Base-by-base conservation (phyloP, 176 grass and related monocot genomes). In the Ensete glaucum region DNA sequence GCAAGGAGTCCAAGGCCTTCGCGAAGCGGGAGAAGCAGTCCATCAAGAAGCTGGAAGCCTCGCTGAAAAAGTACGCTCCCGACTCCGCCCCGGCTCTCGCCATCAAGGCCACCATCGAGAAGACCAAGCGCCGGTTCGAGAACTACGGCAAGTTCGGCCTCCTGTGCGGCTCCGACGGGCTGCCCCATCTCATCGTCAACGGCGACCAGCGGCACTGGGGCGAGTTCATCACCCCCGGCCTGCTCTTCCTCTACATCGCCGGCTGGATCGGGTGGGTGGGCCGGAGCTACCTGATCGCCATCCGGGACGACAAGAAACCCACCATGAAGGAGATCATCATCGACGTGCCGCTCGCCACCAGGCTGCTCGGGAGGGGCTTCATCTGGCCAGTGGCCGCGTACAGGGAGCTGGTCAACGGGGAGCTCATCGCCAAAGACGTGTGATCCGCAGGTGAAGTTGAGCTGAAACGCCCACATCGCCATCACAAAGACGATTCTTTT, bases 301-400 rank as follows among this genome's bases (percentile, higher is more conserved):
- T 96, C 67, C 72, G 80, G 73, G 89, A 75, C 67, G 92, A 96
- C 22, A 96, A 96, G 89, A 96, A 96, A 80, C 92, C 92, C 43
- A 82, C 92, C 77, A 90, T 91, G 92, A 82, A 90, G 89, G 92
- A 96, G 89, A 92, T 96, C 80, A 96, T 96, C 82, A 96, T 96
- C 68, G 92, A 96, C 74, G 89, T 92, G 64, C 86, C 87, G n/a
- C 92, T 96, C 71, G 92, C 92, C 2, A n/a, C 27, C 12, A 64
- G 64, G 1, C 75, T 96, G 27, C 15, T 96, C 58, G 68, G 88
- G 16, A 82, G 92, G 80, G 92, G 92, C 0, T 92, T 96, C 92
- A 96, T 96, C 84, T 96, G 92, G 92, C 92, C 92, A 0, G 89
- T 96, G 2, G 92, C 92, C 0, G 92, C 92, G 0, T 96, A 85